Percentiles rank a stretch among this genome's conserved stretches.
Evolutionary conservation across 2,329 filamentous ascomycete species (phyloP).

Genomic region (Fusarium lyarnte): DNA sequence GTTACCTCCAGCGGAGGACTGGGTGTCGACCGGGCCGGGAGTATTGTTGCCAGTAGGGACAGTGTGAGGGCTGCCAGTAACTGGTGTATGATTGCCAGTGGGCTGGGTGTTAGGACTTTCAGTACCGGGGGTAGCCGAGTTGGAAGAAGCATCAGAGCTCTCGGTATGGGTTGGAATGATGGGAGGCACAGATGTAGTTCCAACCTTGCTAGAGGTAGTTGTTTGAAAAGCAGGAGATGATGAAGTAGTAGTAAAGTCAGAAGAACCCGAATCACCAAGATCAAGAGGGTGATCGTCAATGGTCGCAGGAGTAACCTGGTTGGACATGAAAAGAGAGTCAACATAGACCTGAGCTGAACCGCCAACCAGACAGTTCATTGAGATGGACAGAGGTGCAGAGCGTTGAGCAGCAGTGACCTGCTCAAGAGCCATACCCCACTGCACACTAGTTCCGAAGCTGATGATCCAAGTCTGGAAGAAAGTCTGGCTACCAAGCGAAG

Average conservation of each 20-base stretch:
- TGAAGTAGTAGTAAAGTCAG: neutral
- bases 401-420: neutral
- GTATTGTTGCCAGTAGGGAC: accelerated
- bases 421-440: constrained; percentile 4
- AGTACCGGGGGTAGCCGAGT: neutral
- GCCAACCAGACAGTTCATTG: neutral
- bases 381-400: neutral
- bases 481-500: constrained; percentile 11
- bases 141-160: accelerated
- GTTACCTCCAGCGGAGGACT: neutral
- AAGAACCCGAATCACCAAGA: neutral
- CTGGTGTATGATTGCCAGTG: neutral
- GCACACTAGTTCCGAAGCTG: neutral
- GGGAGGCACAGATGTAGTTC: neutral
- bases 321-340: constrained; percentile 34
- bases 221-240: neutral
- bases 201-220: neutral
- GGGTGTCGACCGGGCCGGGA: accelerated
- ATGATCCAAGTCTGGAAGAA: constrained; percentile 6
- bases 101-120: neutral
- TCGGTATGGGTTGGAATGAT: neutral
- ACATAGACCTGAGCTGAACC: constrained; percentile 14
- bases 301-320: constrained; percentile 22
- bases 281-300: constrained; percentile 20
- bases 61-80: neutral